These are phyloP conservation scores for Hericium rajendrae DNA, from an alignment of 768 basidiomycete genomes.

Conservation along the genomic window DNA sequence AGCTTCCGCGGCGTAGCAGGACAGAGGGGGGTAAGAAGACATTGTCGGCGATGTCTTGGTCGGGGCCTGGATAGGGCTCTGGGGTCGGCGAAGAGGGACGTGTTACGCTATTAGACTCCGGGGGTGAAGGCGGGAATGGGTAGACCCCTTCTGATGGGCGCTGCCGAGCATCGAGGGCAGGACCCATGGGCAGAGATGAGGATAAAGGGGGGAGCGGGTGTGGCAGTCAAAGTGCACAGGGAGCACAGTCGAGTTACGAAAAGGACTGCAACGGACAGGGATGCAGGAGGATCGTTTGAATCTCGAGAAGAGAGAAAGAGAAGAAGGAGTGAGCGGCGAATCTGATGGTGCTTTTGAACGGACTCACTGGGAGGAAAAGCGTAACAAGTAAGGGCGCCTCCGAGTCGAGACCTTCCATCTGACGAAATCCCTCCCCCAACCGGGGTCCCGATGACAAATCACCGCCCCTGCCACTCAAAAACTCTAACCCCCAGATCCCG, in stretches of 20 bases:
- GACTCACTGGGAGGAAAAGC: background rate
- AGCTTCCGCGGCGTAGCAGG: slow-evolving; percentile 2
- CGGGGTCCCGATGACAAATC: background rate
- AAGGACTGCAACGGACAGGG: background rate
- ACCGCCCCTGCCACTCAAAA: background rate
- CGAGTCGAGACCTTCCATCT: background rate
- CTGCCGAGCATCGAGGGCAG: background rate
- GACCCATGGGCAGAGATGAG: background rate
- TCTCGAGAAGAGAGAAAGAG: background rate
- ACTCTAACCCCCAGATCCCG: background rate
- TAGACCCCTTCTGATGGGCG: background rate
- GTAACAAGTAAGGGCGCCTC: background rate
- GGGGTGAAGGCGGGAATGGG: slow-evolving; percentile 1
- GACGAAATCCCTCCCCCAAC: background rate
- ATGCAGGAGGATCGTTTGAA: background rate
- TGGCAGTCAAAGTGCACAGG: background rate
- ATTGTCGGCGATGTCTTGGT: background rate
- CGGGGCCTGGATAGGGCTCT: background rate
- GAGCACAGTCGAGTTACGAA: background rate
- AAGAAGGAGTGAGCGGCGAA: background rate
- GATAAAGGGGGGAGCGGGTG: background rate
- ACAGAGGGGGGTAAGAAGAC: background rate
- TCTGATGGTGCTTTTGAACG: background rate
- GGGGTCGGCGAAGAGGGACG: slow-evolving; percentile 4
- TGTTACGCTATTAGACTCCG: slow-evolving; percentile 8